phyloP scores from a whole-genome alignment of 2,329 filamentous ascomycete species.

The Colletotrichum orbiculare region DNA sequence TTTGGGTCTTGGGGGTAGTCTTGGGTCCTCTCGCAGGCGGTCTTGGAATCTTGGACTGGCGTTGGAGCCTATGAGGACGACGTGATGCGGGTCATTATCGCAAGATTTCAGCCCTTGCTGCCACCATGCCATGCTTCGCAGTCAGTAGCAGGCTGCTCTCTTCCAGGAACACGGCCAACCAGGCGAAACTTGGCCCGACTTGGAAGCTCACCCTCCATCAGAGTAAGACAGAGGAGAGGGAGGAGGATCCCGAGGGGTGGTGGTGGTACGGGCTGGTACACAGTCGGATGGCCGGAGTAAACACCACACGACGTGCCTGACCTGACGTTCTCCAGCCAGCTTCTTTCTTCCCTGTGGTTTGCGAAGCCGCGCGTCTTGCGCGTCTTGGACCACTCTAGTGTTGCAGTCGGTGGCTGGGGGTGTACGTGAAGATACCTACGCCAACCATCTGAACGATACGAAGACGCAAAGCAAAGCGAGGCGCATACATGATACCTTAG shows the following conservation, averaged over 20 bases:
- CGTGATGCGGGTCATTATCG: slow-evolving; percentile 27
- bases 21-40: not conserved
- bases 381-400: slow-evolving; percentile 5
- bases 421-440: not conserved
- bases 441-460: too few species aligned
- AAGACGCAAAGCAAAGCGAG: too few species aligned
- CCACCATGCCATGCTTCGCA: not conserved
- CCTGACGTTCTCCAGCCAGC: too few species aligned
- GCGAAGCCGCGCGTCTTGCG: slow-evolving; percentile 32
- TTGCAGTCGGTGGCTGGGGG: slow-evolving; percentile 12
- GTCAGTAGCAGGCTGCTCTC: not conserved
- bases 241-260: slow-evolving; percentile 8
- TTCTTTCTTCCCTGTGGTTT: not conserved
- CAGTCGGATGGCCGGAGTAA: too few species aligned
- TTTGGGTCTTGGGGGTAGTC: slow-evolving; percentile 2
- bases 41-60: not conserved
- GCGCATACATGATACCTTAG: too few species aligned
- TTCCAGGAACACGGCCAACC: slow-evolving; percentile 21
- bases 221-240: not conserved
- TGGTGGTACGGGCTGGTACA: too few species aligned
- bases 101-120: slow-evolving; percentile 8
- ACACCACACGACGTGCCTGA: too few species aligned
- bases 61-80: not conserved
- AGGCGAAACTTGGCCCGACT: not conserved
- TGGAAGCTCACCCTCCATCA: slow-evolving; percentile 22